These are phyloP conservation scores for Yamagishiella unicocca DNA, from an alignment of 139 green algal species.

Conservation along the genomic window DNA sequence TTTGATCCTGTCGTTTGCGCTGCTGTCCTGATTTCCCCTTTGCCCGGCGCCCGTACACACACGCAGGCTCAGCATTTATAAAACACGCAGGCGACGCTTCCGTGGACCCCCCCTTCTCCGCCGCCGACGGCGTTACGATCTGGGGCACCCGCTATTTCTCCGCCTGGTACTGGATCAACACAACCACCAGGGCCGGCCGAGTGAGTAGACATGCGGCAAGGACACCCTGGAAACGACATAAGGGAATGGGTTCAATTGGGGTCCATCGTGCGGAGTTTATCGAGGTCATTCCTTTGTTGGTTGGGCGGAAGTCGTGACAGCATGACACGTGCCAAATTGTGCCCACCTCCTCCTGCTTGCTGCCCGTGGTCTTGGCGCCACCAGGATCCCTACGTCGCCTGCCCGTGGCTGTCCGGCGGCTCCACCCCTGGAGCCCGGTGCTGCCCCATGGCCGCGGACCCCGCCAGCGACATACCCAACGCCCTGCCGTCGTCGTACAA, in stretches of 20 bases:
- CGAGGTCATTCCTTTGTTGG: too few relatives aligned
- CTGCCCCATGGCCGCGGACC: constrained; percentile 35
- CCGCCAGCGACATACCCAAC: constrained; percentile 48
- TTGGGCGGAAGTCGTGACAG: too few relatives aligned
- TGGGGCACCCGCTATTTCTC: constrained; percentile 56
- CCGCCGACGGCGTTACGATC: constrained; percentile 45
- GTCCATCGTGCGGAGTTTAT: too few relatives aligned
- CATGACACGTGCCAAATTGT: too few relatives aligned
- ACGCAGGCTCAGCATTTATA: too few relatives aligned
- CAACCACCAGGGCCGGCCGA: background rate
- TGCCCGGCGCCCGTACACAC: background rate
- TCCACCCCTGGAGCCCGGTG: constrained; percentile 34
- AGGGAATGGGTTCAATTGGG: too few relatives aligned
- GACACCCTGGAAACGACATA: too few relatives aligned
- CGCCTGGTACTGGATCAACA: constrained; percentile 57
- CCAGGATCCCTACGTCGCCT: constrained; percentile 13
- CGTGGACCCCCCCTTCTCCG: constrained; percentile 45
- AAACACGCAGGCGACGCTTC: constrained; percentile 51
- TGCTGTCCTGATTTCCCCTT: too few relatives aligned
- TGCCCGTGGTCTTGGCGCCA: too few relatives aligned
- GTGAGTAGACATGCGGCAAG: background rate
- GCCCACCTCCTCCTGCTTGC: too few relatives aligned
- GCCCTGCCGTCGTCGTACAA: constrained; percentile 41
- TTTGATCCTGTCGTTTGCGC: too few relatives aligned
- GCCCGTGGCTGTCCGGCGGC: constrained; percentile 7